Conservation (phyloP, 495 filamentous ascomycete genomes). For the Podospora fimiseda region DNA sequence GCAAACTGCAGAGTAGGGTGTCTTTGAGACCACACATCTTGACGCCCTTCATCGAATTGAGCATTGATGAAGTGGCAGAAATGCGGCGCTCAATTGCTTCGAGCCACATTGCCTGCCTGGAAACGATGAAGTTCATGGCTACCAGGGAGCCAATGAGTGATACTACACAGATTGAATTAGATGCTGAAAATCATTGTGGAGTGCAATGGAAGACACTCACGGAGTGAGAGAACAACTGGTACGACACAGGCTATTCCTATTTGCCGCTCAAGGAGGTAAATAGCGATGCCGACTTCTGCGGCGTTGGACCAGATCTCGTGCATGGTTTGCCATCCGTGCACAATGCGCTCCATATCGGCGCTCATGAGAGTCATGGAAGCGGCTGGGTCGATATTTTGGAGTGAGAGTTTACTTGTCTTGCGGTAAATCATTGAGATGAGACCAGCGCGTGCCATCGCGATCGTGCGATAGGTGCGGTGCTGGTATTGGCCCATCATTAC, state of each 20-base stretch:
- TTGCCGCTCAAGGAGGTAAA: slow-evolving; percentile 51
- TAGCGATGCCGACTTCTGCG: slow-evolving; percentile 48
- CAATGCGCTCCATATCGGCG: slow-evolving; percentile 39
- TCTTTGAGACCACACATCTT: slow-evolving; percentile 54
- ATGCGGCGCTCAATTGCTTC: slow-evolving; percentile 48
- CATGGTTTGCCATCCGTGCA: slow-evolving; percentile 28
- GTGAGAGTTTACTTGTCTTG: slow-evolving; percentile 41
- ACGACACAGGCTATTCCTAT: slow-evolving; percentile 47
- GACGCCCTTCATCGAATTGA: slow-evolving; percentile 55
- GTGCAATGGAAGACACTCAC: slow-evolving; percentile 19
- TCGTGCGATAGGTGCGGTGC: slow-evolving; percentile 51
- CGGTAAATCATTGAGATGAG: slow-evolving; percentile 54
- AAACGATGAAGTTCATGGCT: slow-evolving; percentile 40
- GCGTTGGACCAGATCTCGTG: slow-evolving; percentile 46
- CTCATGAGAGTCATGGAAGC: slow-evolving; percentile 59
- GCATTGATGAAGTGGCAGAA: slow-evolving; percentile 46
- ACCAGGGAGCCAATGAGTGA: slow-evolving; percentile 22
- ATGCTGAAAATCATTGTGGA: not conserved
- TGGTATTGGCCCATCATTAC: slow-evolving; percentile 49
- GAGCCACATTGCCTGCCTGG: slow-evolving; percentile 46
- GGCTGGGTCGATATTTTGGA: slow-evolving; percentile 42
- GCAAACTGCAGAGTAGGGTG: slow-evolving; percentile 37
- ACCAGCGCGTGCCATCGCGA: slow-evolving; percentile 55
- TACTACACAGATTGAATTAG: slow-evolving; percentile 9
- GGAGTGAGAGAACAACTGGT: slow-evolving; percentile 47